Conservation (phyloP, 2,329 filamentous ascomycete species). For the Aspergillus alliaceus region DNA sequence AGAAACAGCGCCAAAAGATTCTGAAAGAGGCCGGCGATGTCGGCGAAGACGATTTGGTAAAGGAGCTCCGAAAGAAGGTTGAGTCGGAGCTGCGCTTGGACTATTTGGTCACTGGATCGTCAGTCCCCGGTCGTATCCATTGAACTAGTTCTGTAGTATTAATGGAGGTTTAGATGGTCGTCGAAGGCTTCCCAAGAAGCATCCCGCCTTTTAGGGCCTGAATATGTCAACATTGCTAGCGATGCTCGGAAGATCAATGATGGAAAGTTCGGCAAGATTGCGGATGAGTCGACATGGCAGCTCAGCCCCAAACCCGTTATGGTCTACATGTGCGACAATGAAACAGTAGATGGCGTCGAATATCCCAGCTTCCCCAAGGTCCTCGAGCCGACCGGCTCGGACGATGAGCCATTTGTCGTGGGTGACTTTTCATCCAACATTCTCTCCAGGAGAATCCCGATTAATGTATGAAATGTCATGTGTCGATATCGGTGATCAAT, state of each 20-base stretch:
- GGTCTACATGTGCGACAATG: conserved; percentile 91
- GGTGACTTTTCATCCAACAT: conserved; percentile 97
- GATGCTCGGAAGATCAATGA: conserved; percentile 65
- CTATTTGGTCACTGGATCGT: conserved; percentile 82
- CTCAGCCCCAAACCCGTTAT: conserved; percentile 66
- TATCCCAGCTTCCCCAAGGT: conserved; percentile 71
- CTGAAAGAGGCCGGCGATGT: conserved; percentile 46
- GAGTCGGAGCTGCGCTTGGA: conserved; percentile 75
- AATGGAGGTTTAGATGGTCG: conserved; percentile 60
- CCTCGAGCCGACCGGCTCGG: conserved; percentile 55
- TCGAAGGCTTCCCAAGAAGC: conserved; percentile 87
- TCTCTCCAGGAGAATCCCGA: conserved; percentile 61
- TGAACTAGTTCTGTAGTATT: not conserved
- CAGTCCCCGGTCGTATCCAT: not conserved
- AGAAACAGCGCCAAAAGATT: conserved; percentile 59
- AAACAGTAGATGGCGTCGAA: conserved; percentile 78
- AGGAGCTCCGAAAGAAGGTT: conserved; percentile 63
- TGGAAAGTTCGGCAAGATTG: conserved; percentile 85
- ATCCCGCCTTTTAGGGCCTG: conserved; percentile 69
- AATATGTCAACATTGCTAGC: conserved; percentile 73
- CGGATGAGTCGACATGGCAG: conserved; percentile 73
- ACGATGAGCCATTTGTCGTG: conserved; percentile 72
- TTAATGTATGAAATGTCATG: conserved; percentile 10
- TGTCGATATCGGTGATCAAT: not conserved
- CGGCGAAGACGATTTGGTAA: conserved; percentile 56